These are phyloP conservation scores for Pseudogymnoascus pannorum DNA, from an alignment of 2,329 filamentous ascomycete species.

Conservation along the genomic window DNA sequence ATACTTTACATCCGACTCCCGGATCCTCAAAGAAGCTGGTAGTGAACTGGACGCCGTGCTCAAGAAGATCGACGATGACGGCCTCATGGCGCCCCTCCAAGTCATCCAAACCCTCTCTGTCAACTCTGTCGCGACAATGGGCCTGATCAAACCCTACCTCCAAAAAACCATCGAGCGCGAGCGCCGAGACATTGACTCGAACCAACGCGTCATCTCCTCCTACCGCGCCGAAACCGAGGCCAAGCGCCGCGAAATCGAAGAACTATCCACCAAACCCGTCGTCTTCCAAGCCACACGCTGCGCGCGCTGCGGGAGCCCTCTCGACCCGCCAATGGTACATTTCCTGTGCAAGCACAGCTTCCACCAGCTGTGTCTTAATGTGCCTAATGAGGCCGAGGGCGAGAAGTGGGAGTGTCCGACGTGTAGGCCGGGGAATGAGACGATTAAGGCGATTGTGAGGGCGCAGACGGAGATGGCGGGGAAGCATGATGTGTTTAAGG, in stretches of 20 bases:
- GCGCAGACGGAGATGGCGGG: conserved; percentile 81
- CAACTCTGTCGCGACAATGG: conserved; percentile 87
- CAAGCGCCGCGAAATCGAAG: conserved; percentile 70
- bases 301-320: conserved; percentile 62
- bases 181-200: conserved; percentile 72
- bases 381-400: conserved; percentile 35
- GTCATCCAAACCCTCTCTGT: conserved; percentile 85
- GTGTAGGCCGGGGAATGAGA: conserved; percentile 77
- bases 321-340: conserved; percentile 87
- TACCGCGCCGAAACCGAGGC: conserved; percentile 77
- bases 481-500: conserved; percentile 81
- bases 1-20: conserved; percentile 82
- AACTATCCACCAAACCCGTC: conserved; percentile 70
- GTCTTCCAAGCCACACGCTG: conserved; percentile 90
- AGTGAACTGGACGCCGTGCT: conserved; percentile 77
- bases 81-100: conserved; percentile 90
- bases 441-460: conserved; percentile 77
- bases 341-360: conserved; percentile 97
- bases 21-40: conserved; percentile 77
- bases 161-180: conserved; percentile 83
- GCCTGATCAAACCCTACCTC: conserved; percentile 91
- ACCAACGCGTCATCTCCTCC: conserved; percentile 72
- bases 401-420: conserved; percentile 75
- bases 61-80: conserved; percentile 79
- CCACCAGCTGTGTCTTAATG: conserved; percentile 81